Evolutionary conservation across 78 protist species (phyloP).

Genomic region (Dictyostelium discoideum): DNA sequence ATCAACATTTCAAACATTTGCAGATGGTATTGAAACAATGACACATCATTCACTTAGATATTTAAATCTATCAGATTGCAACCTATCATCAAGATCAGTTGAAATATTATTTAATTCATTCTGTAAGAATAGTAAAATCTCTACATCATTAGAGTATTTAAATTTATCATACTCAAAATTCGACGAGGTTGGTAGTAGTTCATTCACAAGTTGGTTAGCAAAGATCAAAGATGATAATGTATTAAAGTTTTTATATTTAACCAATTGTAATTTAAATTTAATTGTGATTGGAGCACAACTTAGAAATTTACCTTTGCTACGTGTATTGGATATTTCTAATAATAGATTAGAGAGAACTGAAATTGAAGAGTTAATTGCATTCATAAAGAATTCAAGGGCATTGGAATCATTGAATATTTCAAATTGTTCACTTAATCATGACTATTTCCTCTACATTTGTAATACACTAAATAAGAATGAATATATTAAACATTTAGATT

Average conservation of each 20-base stretch:
- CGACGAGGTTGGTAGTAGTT: constrained; percentile 33
- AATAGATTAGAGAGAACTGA: constrained; percentile 26
- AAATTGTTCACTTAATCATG: not conserved
- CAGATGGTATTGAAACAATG: constrained; percentile 32
- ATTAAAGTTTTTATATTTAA: not conserved
- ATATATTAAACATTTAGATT: not conserved
- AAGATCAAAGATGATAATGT: not conserved
- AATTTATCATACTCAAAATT: constrained; percentile 15
- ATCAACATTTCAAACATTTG: not conserved
- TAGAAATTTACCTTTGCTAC: not conserved
- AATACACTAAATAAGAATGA: constrained; percentile 1
- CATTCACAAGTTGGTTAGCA: not conserved
- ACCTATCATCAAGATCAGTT: not conserved
- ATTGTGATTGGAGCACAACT: not conserved
- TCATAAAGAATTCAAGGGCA: not conserved
- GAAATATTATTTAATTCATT: constrained; percentile 18
- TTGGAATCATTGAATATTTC: constrained; percentile 26
- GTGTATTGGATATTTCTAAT: not conserved
- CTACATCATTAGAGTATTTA: not conserved
- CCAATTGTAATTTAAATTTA: constrained; percentile 1
- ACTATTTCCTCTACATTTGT: not conserved
- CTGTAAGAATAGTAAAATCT: not conserved
- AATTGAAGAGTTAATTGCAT: constrained; percentile 4
- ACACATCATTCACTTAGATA: constrained; percentile 37
- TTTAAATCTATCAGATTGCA: constrained; percentile 29